These are phyloP conservation scores for Plantago coronopus DNA, from an alignment of 305 asterid genomes.

Conservation along the genomic window DNA sequence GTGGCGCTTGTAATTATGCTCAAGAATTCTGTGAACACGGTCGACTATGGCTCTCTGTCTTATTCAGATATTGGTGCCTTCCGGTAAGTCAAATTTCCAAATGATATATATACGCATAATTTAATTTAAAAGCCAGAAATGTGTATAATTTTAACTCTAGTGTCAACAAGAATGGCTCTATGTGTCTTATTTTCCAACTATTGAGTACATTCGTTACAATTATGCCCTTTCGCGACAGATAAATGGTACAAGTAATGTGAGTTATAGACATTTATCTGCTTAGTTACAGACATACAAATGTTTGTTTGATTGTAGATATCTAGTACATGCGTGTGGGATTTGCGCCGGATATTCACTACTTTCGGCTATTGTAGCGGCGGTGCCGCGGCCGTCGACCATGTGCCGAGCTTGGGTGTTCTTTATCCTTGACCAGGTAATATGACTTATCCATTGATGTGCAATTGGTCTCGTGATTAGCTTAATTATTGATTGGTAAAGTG, in stretches of 20 bases:
- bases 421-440: conserved; percentile 86
- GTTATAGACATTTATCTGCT: too few species aligned
- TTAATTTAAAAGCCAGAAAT: too few species aligned
- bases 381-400: conserved; percentile 69
- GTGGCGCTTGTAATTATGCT: conserved; percentile 82
- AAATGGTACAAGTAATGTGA: too few species aligned
- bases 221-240: too few species aligned
- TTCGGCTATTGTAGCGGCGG: conserved; percentile 68
- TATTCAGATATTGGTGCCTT: conserved; percentile 87
- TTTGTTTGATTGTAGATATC: conserved; percentile 34
- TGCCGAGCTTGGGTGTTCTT: conserved; percentile 85
- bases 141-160: too few species aligned
- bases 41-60: conserved; percentile 65
- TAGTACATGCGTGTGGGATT: conserved; percentile 87
- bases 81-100: conserved; percentile 50
- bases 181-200: too few species aligned
- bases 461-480: too few species aligned
- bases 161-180: too few species aligned
- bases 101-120: too few species aligned
- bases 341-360: conserved; percentile 91
- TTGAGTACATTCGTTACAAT: not conserved
- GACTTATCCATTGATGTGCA: too few species aligned
- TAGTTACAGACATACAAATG: too few species aligned
- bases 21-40: conserved; percentile 65
- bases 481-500: too few species aligned